These are phyloP conservation scores for Candida incommunis DNA, from an alignment of 805 yeast species.

Conservation along the genomic window DNA sequence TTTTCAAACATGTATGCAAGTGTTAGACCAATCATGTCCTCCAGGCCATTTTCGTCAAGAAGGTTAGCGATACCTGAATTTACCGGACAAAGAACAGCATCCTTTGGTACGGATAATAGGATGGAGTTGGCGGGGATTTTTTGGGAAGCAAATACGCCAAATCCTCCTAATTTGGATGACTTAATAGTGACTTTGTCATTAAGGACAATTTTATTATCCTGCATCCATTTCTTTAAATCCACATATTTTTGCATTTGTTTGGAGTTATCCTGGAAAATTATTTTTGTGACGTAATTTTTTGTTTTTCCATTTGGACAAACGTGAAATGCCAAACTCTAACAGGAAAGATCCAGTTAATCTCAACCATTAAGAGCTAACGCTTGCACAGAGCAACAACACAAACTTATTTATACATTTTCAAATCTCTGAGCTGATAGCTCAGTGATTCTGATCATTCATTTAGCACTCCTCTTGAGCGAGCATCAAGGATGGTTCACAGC, in stretches of 20 bases:
- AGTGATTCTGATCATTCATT: too few species aligned
- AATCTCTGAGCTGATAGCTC: too few species aligned
- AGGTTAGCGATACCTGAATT: slow-evolving; percentile 46
- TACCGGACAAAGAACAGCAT: slow-evolving; percentile 18
- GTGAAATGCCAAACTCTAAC: too few species aligned
- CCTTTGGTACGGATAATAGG: slow-evolving; percentile 21
- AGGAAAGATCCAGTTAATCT: too few species aligned
- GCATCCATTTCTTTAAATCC: slow-evolving; percentile 38
- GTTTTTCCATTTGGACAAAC: too few species aligned
- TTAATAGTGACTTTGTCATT: slow-evolving; percentile 33
- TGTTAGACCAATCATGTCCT: slow-evolving; percentile 54
- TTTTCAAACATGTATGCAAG: slow-evolving; percentile 62
- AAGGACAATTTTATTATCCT: slow-evolving; percentile 39
- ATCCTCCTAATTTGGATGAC: slow-evolving; percentile 43
- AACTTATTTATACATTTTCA: too few species aligned
- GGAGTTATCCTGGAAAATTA: too few species aligned
- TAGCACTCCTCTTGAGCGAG: too few species aligned
- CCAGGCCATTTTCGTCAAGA: slow-evolving; percentile 41
- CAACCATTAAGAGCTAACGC: too few species aligned
- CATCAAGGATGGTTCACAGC: too few species aligned
- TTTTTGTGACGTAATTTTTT: too few species aligned
- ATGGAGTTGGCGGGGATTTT: slow-evolving; percentile 25
- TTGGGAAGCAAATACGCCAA: slow-evolving; percentile 53
- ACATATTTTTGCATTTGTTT: slow-evolving; percentile 5
- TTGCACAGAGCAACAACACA: too few species aligned